These are phyloP conservation scores for Alectoria sarmentosa DNA, from an alignment of 495 filamentous ascomycete species.

Conservation along the genomic window DNA sequence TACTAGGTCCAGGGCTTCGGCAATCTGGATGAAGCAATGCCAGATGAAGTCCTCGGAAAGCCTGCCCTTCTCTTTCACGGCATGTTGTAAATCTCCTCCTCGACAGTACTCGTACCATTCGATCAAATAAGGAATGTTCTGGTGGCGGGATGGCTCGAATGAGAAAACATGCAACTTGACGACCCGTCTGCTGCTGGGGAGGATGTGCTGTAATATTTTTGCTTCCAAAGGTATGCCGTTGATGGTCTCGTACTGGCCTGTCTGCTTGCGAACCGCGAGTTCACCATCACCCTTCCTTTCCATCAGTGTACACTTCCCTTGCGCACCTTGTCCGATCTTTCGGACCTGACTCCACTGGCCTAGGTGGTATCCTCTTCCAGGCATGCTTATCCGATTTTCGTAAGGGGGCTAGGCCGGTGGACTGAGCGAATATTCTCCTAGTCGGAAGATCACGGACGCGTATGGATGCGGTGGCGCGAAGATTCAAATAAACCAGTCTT, in stretches of 20 bases:
- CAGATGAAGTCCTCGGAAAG: conserved; percentile 14
- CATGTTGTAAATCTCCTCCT: neutral
- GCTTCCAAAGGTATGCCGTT: neutral
- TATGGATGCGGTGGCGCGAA: no score
- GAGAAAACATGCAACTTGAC: neutral
- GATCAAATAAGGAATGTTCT: neutral
- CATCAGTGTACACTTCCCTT: neutral
- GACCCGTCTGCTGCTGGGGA: neutral
- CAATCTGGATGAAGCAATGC: conserved; percentile 12
- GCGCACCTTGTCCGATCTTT: neutral
- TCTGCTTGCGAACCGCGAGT: neutral
- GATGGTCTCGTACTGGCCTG: neutral
- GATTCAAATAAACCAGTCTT: no score
- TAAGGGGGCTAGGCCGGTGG: neutral
- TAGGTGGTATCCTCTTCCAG: neutral
- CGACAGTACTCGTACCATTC: conserved; percentile 11
- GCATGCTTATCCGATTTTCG: neutral
- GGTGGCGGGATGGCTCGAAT: rapidly evolving
- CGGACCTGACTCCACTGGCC: neutral
- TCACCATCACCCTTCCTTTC: neutral
- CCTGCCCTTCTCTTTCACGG: neutral
- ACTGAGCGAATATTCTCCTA: no score
- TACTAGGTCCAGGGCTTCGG: neutral
- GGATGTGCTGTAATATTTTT: neutral
- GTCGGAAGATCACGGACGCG: no score